A percentile compares a stretch with the other conserved stretches of the same genome.
phyloP scores from a whole-genome alignment of 768 basidiomycete genomes.

The Basidioascus undulatus region DNA sequence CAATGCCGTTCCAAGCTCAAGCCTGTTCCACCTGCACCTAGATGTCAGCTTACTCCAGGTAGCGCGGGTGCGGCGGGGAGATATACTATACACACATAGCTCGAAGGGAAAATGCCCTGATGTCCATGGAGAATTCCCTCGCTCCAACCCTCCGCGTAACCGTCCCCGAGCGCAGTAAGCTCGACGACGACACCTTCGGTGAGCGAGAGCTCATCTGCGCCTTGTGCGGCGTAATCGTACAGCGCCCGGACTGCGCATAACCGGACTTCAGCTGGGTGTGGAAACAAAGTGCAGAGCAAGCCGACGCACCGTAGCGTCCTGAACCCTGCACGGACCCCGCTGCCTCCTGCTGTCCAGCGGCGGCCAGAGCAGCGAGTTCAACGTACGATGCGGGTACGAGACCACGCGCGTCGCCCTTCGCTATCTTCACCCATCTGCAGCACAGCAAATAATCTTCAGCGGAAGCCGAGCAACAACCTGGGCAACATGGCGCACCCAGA shows the following conservation, averaged over 20 bases:
- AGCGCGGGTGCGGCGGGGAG: too few species aligned
- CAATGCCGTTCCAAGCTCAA: too few species aligned
- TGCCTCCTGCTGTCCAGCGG: conserved; percentile 6
- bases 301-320: conserved; percentile 29
- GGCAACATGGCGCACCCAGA: too few species aligned
- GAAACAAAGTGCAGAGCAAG: conserved; percentile 1
- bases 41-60: too few species aligned
- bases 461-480: too few species aligned
- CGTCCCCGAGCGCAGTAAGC: conserved; percentile 39
- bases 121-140: conserved; percentile 40
- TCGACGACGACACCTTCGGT: conserved; percentile 36
- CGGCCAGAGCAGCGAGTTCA: conserved; percentile 6
- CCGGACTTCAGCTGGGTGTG: conserved; percentile 3
- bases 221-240: conserved; percentile 52
- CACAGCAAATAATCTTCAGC: too few species aligned
- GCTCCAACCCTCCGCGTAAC: conserved; percentile 64
- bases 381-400: conserved; percentile 71
- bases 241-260: conserved; percentile 40
- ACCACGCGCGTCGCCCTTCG: conserved; percentile 35
- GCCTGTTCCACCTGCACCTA: too few species aligned
- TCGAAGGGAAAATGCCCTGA: conserved; percentile 68
- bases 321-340: conserved; percentile 13
- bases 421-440: conserved; percentile 62
- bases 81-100: conserved; percentile 41
- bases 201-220: conserved; percentile 41